Conservation (phyloP, 2,329 filamentous ascomycete species). For the Diaporthe sp. region DNA sequence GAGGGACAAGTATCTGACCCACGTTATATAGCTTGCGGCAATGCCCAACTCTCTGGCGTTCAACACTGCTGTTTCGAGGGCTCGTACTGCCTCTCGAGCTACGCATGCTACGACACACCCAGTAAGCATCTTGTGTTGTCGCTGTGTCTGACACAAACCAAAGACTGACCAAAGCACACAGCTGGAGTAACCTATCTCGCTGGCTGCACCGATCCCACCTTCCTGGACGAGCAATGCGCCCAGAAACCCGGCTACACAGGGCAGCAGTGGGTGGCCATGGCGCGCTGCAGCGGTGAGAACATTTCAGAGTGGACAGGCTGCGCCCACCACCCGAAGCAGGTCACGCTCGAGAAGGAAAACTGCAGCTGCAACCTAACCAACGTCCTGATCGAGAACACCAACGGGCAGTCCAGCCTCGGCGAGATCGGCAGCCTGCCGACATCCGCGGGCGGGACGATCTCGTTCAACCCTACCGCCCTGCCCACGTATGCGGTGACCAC, state of each 20-base stretch:
- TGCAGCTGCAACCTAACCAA: slow-evolving; percentile 18
- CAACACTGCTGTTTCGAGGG: slow-evolving; percentile 32
- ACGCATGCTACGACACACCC: slow-evolving; percentile 24
- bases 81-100: slow-evolving; percentile 21
- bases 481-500: slow-evolving; percentile 17
- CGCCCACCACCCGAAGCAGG: background rate
- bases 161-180: background rate
- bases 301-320: slow-evolving; percentile 18
- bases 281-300: slow-evolving; percentile 24
- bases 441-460: slow-evolving; percentile 19
- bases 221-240: slow-evolving; percentile 27
- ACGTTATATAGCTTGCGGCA: slow-evolving; percentile 24
- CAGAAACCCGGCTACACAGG: slow-evolving; percentile 22
- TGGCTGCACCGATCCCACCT: slow-evolving; percentile 23
- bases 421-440: slow-evolving; percentile 25
- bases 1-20: slow-evolving; percentile 23
- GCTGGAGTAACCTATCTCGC: slow-evolving; percentile 22
- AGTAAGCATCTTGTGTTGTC: background rate
- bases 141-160: background rate
- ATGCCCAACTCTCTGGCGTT: slow-evolving; percentile 15
- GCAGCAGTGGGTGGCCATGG: slow-evolving; percentile 29
- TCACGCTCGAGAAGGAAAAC: slow-evolving; percentile 25
- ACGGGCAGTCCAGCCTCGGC: slow-evolving; percentile 20
- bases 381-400: slow-evolving; percentile 25
- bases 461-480: slow-evolving; percentile 24